Evolutionary conservation across 1,139 yeast species (phyloP), one percentile per base, ranked within the genome.

Genomic region (Yarrowia galli): DNA sequence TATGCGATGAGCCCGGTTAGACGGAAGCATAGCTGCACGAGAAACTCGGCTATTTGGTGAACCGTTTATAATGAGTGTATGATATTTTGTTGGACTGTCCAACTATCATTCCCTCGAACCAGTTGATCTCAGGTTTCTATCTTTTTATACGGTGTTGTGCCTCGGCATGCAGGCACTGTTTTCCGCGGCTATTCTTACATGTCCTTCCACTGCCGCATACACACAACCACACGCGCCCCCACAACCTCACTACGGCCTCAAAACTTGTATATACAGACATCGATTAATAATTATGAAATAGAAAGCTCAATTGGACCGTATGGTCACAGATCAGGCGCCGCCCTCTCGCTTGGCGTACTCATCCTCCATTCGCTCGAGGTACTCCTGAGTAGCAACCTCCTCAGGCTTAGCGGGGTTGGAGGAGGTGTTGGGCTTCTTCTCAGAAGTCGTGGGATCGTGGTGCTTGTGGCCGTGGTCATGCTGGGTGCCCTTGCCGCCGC

Each of bases 321-420:
- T 7, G 12, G 10, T 40, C 43, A 36, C 18, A 8, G 20, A 20
- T 46, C 46, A 73, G 9, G 74, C 74, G 4, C 75, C 75, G 36
- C 75, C 75, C 63, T 73, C 75, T 25, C 74, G 71, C 70, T 73
- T 73, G 68, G 75, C 75, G 60, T 73, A 73, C 49, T 73, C 75
- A 38, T 72, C 74, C 68, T 73, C 73, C 67, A 73, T 73, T 35
- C 71, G 67, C 67, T 73, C 74, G 40, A 69, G 69, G 60, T 72
- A 73, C 40, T 68, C 61, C 32, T 66, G 68, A 32, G 68, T 71
- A 20, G 70, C 69, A 67, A 56, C 66, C 48, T 61, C 66, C 60
- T 67, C 56, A 13, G 67, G 23, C 45, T 46, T 45, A 16, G 54
- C 66, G 35, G 66, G 49, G 64, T 18, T 25, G 49, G 48, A 16